phyloP scores from a whole-genome alignment of 371 early-diverging fungal genomes.

The Apophysomyces ossiformis region DNA sequence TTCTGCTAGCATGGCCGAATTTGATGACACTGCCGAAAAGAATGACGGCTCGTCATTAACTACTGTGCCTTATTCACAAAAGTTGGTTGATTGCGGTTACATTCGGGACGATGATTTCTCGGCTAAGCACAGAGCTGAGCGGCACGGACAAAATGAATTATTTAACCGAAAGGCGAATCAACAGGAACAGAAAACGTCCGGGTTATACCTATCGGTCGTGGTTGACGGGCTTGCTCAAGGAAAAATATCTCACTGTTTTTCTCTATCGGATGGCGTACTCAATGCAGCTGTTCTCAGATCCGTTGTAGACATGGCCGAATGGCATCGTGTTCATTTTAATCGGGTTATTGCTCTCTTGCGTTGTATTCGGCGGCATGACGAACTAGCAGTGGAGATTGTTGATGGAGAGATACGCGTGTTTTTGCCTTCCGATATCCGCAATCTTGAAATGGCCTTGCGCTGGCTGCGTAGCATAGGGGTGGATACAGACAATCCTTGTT shows the following conservation, averaged over 20 bases:
- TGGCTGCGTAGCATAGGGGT: constrained; percentile 24
- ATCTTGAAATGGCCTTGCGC: constrained; percentile 8
- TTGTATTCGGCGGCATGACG: constrained; percentile 13
- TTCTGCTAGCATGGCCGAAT: neutral
- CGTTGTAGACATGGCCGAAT: constrained; percentile 11
- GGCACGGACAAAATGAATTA: constrained; percentile 10
- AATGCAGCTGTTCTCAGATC: constrained; percentile 18
- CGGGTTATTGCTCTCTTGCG: constrained; percentile 17
- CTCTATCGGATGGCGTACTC: constrained; percentile 2
- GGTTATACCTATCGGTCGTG: constrained; percentile 16
- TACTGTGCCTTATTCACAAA: neutral
- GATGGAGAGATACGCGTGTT: constrained; percentile 3
- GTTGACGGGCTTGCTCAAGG: constrained; percentile 14
- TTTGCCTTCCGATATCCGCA: constrained; percentile 12
- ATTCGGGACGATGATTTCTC: constrained; percentile 25
- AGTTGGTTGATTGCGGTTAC: constrained; percentile 16
- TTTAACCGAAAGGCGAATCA: neutral
- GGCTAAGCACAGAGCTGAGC: neutral
- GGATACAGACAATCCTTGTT: constrained; percentile 20
- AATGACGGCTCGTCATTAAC: too few relatives aligned
- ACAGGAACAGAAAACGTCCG: neutral
- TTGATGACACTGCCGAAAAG: neutral
- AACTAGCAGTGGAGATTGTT: neutral
- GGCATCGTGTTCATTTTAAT: constrained; percentile 14
- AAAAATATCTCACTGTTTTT: neutral